A percentile compares a stretch with the other conserved stretches of the same genome.
Conservation (phyloP, 2,329 filamentous ascomycete genomes). For the Coniochaeta hoffmannii region DNA sequence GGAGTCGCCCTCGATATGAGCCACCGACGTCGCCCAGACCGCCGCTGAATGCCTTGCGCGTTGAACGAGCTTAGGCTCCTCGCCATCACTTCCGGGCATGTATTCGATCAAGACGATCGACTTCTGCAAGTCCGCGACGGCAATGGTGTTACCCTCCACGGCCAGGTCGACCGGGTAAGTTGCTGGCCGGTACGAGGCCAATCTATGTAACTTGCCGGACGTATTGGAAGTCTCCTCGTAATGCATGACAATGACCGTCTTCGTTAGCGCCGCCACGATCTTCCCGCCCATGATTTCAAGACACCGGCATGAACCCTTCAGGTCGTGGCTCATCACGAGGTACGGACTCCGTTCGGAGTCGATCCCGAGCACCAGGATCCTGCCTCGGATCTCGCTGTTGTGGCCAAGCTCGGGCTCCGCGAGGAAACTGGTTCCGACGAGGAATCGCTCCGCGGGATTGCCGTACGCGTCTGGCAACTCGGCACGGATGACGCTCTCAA, state of each 20-base stretch:
- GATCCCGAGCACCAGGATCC: conserved; percentile 80
- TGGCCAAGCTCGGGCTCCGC: conserved; percentile 45
- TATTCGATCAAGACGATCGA: conserved; percentile 76
- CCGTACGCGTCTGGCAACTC: conserved; percentile 56
- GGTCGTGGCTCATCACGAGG: conserved; percentile 57
- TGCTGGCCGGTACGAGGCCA: conserved; percentile 71
- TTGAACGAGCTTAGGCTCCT: conserved; percentile 61
- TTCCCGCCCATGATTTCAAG: conserved; percentile 67
- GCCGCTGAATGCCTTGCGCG: conserved; percentile 74
- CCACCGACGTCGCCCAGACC: conserved; percentile 74
- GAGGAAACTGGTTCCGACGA: conserved; percentile 83
- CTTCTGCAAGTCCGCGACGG: conserved; percentile 90
- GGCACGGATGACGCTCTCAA: conserved; percentile 77
- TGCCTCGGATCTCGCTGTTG: conserved; percentile 51
- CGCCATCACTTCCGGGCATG: conserved; percentile 43
- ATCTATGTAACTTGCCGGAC: conserved; percentile 55
- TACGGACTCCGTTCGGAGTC: conserved; percentile 67
- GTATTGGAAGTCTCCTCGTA: conserved; percentile 49
- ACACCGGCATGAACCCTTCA: conserved; percentile 76
- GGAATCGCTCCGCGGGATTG: conserved; percentile 63
- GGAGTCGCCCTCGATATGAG: conserved; percentile 61
- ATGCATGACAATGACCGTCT: conserved; percentile 62
- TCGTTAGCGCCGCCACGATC: conserved; percentile 82
- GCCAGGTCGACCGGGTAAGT: conserved; percentile 79
- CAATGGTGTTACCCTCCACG: conserved; percentile 67